A percentile compares a stretch with the other conserved stretches of the same genome.
phyloP scores from a whole-genome alignment of 192 early-diverging fungal species.

The Rhizoclosmatium sp. region DNA sequence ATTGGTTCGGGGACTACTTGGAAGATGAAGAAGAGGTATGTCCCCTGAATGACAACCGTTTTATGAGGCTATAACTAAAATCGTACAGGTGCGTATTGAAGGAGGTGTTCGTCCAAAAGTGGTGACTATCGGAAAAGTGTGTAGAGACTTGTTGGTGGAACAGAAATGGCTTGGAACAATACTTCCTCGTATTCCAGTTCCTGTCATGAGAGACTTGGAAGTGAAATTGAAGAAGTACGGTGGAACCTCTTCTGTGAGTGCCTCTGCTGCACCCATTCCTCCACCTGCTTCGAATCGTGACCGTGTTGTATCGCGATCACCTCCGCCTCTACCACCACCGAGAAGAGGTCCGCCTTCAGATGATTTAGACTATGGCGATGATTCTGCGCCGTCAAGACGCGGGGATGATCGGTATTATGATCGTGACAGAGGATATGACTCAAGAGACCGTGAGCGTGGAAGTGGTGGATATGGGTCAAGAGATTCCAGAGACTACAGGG shows the following conservation, averaged over 20 bases:
- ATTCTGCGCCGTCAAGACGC: constrained; percentile 26
- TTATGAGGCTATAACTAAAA: constrained; percentile 47
- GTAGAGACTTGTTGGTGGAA: constrained; percentile 71
- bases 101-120: constrained; percentile 27
- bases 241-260: not conserved
- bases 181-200: constrained; percentile 82
- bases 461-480: not conserved
- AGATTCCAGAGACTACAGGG: no score
- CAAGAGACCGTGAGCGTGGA: not conserved
- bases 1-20: constrained; percentile 79
- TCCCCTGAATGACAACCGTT: not conserved
- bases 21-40: constrained; percentile 80
- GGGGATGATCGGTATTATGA: constrained; percentile 40
- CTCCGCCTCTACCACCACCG: no score
- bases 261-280: not conserved
- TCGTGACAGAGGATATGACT: not conserved
- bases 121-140: constrained; percentile 79
- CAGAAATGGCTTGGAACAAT: constrained; percentile 83
- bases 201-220: constrained; percentile 77
- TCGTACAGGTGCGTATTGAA: constrained; percentile 58
- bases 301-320: no score
- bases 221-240: constrained; percentile 59
- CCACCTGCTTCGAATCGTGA: no score
- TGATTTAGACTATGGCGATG: constrained; percentile 28
- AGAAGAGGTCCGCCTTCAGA: not conserved